Evolutionary conservation across 768 basidiomycete genomes (phyloP).

Genomic region (Agrocybe pediades): DNA sequence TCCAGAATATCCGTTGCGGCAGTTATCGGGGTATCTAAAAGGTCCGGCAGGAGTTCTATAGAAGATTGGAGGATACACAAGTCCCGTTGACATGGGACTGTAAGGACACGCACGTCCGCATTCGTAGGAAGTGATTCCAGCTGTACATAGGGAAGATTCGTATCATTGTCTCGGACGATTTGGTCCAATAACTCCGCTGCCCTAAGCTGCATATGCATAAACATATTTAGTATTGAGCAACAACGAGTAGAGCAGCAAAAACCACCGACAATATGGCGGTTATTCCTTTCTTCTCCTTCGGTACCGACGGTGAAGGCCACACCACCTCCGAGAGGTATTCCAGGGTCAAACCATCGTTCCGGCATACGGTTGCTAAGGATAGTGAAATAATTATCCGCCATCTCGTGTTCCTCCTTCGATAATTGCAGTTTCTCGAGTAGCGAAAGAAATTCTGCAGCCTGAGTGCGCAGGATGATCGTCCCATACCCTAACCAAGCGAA

Average conservation of each 20-base stretch:
- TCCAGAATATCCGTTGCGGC: conserved; percentile 41
- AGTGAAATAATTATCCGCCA: conserved; percentile 74
- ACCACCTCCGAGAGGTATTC: conserved; percentile 60
- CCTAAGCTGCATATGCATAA: conserved; percentile 31
- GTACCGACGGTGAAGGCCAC: conserved; percentile 62
- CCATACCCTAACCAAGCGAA: conserved; percentile 74
- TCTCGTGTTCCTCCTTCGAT: conserved; percentile 52
- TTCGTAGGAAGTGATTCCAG: conserved; percentile 12
- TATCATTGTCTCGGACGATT: conserved; percentile 18
- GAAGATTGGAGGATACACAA: conserved; percentile 55
- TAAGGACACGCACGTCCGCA: conserved; percentile 14
- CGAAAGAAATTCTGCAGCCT: conserved; percentile 47
- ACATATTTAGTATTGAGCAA: conserved; percentile 3
- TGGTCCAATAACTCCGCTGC: conserved; percentile 47
- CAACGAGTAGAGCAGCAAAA: neutral
- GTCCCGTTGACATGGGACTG: conserved; percentile 44
- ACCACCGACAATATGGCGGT: conserved; percentile 54
- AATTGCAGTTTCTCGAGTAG: conserved; percentile 46
- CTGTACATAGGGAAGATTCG: conserved; percentile 25
- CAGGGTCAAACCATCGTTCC: conserved; percentile 66
- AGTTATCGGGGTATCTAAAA: conserved; percentile 19
- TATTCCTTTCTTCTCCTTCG: conserved; percentile 61
- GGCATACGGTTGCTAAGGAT: conserved; percentile 56
- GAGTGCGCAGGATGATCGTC: conserved; percentile 47
- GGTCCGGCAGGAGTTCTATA: conserved; percentile 42